Evolutionary conservation across 2,329 filamentous ascomycete genomes (phyloP).

Genomic region (Pseudopithomyces maydicus): DNA sequence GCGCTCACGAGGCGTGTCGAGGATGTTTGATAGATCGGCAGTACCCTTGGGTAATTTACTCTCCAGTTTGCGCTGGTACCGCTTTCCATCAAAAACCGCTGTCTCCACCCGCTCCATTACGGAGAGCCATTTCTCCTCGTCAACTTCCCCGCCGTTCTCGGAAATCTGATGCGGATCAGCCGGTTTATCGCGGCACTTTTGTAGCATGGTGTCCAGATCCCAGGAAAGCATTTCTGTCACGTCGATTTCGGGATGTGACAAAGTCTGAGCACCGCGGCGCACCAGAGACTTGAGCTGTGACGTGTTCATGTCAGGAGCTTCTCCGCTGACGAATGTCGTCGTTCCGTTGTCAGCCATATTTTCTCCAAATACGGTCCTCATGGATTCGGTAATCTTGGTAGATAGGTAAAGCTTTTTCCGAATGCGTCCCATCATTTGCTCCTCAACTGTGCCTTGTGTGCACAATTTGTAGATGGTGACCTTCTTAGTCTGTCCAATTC

Average conservation of each 20-base stretch:
- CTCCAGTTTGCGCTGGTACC: conserved; percentile 49
- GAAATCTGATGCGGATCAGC: conserved; percentile 46
- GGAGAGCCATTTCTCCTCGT: conserved; percentile 62
- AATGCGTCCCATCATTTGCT: conserved; percentile 64
- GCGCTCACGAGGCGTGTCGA: conserved; percentile 57
- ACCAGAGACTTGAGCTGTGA: conserved; percentile 60
- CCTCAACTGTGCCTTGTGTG: conserved; percentile 62
- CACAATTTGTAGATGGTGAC: conserved; percentile 63
- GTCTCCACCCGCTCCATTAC: conserved; percentile 63
- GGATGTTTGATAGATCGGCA: conserved; percentile 43
- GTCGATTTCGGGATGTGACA: conserved; percentile 59
- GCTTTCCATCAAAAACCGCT: conserved; percentile 62
- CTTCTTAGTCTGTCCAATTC: conserved; percentile 60
- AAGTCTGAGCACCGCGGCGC: conserved; percentile 59
- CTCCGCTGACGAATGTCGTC: conserved; percentile 43
- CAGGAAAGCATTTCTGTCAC: conserved; percentile 63
- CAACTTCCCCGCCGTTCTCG: conserved; percentile 45
- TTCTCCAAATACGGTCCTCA: conserved; percentile 57
- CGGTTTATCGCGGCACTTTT: conserved; percentile 59
- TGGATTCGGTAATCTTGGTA: conserved; percentile 63
- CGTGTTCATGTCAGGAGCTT: conserved; percentile 58
- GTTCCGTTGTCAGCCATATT: conserved; percentile 33
- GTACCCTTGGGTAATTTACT: conserved; percentile 24
- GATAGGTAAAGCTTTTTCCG: conserved; percentile 67
- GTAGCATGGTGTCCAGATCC: conserved; percentile 60